Conservation (phyloP, 2,329 filamentous ascomycete genomes). For the Hawksworthiomyces lignivorus region DNA sequence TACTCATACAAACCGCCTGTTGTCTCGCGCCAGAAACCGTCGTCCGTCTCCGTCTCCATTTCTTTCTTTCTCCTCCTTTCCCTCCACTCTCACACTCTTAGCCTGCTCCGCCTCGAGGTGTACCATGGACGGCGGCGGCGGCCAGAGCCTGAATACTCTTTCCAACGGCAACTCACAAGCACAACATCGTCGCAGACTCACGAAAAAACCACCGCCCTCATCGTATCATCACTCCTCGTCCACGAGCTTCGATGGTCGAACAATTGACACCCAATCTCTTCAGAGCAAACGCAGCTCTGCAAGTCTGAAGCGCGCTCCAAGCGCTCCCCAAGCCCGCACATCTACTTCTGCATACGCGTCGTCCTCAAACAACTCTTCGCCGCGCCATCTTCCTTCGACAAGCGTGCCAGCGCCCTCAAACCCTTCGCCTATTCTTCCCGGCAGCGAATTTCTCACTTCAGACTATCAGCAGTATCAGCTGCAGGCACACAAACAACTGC, state of each 20-base stretch:
- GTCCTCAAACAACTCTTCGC: slow-evolving; percentile 34
- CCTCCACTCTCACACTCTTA: slow-evolving; percentile 1
- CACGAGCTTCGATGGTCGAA: slow-evolving; percentile 42
- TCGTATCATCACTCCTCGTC: slow-evolving; percentile 40
- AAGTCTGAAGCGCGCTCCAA: slow-evolving; percentile 53
- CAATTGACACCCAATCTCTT: slow-evolving; percentile 48
- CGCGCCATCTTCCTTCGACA: slow-evolving; percentile 35
- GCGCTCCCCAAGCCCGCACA: slow-evolving; percentile 45
- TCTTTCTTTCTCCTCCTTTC: background rate
- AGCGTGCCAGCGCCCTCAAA: slow-evolving; percentile 23
- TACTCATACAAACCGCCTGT: background rate
- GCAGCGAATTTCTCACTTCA: slow-evolving; percentile 36
- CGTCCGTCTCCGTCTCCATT: slow-evolving; percentile 5
- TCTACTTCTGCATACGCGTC: slow-evolving; percentile 41
- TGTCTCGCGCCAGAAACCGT: slow-evolving; percentile 4
- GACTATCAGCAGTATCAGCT: slow-evolving; percentile 23
- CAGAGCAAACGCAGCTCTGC: slow-evolving; percentile 57
- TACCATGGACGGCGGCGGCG: slow-evolving; percentile 36
- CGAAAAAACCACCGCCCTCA: slow-evolving; percentile 52
- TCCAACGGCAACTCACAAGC: slow-evolving; percentile 30
- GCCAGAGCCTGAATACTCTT: slow-evolving; percentile 30
- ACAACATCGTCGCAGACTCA: slow-evolving; percentile 46
- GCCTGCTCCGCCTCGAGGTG: slow-evolving; percentile 10
- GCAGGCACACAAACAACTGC: slow-evolving; percentile 14
- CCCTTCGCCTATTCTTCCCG: slow-evolving; percentile 38